Conservation (phyloP, 1,284 basidiomycete genomes). For the Sporisorium graminicola region DNA sequence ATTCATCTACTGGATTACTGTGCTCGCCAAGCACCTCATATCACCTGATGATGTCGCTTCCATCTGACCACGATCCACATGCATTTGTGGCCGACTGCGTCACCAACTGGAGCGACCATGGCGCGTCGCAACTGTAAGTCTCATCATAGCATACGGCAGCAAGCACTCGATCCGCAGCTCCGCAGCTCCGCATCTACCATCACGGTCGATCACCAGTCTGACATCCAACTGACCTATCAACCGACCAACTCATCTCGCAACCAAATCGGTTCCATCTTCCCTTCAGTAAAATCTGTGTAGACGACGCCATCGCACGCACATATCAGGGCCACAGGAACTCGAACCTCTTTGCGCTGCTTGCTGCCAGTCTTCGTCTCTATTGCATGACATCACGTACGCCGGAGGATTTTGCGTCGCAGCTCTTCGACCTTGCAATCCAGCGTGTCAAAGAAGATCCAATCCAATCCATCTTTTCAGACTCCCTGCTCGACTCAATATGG, state of each 20-base stretch:
- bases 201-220: background rate
- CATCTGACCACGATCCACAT: conserved; percentile 3
- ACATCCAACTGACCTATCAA: conserved; percentile 21
- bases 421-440: background rate
- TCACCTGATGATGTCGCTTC: conserved; percentile 12
- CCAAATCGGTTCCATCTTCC: background rate
- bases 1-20: background rate
- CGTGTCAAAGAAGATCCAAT: background rate
- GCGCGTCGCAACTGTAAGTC: conserved; percentile 43
- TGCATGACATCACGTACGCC: conserved; percentile 17
- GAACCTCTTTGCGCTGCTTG: conserved; percentile 11
- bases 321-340: conserved; percentile 1
- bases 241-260: conserved; percentile 6
- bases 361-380: conserved; percentile 11
- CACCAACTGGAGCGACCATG: conserved; percentile 21
- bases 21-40: background rate
- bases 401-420: conserved; percentile 6
- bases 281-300: conserved; percentile 18
- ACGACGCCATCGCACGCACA: conserved; percentile 7
- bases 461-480: conserved; percentile 19
- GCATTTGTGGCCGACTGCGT: conserved; percentile 25
- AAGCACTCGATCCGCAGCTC: background rate
- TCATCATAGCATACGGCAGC: background rate
- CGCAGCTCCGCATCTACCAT: background rate
- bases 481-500: conserved; percentile 60